These are phyloP conservation scores for Mycena floridula DNA, from an alignment of 768 basidiomycete genomes.

Conservation along the genomic window DNA sequence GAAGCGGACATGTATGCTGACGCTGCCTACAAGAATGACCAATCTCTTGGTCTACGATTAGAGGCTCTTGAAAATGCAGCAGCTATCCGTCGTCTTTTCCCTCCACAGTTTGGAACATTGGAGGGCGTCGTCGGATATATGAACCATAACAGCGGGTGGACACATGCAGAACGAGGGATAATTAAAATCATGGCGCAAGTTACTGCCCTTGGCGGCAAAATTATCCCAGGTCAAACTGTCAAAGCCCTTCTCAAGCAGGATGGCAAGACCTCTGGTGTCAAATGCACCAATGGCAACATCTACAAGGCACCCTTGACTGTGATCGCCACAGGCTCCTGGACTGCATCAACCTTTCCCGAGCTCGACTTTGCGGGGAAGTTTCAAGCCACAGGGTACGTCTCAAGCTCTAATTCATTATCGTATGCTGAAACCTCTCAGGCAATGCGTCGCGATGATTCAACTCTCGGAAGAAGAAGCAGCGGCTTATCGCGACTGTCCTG, in stretches of 20 bases:
- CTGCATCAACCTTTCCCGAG: constrained; percentile 67
- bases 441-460: constrained; percentile 72
- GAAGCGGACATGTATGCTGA: constrained; percentile 49
- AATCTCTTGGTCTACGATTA: constrained; percentile 46
- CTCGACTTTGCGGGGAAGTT: constrained; percentile 44
- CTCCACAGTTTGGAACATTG: too few relatives aligned
- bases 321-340: constrained; percentile 81
- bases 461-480: constrained; percentile 66
- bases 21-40: constrained; percentile 58
- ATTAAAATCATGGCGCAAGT: constrained; percentile 49
- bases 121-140: constrained; percentile 48
- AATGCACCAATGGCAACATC: constrained; percentile 48
- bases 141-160: constrained; percentile 84
- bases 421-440: constrained; percentile 39
- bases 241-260: constrained; percentile 34
- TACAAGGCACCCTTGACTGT: constrained; percentile 59
- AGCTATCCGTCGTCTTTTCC: constrained; percentile 44
- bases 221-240: constrained; percentile 56
- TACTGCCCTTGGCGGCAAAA: constrained; percentile 47
- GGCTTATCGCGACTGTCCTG: constrained; percentile 54
- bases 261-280: constrained; percentile 51
- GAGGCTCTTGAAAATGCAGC: constrained; percentile 28
- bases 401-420: not conserved
- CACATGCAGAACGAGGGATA: constrained; percentile 65
- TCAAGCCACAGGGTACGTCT: constrained; percentile 79